Conservation (phyloP, 2,329 filamentous ascomycete species). For the Pestalotiopsis sp. region DNA sequence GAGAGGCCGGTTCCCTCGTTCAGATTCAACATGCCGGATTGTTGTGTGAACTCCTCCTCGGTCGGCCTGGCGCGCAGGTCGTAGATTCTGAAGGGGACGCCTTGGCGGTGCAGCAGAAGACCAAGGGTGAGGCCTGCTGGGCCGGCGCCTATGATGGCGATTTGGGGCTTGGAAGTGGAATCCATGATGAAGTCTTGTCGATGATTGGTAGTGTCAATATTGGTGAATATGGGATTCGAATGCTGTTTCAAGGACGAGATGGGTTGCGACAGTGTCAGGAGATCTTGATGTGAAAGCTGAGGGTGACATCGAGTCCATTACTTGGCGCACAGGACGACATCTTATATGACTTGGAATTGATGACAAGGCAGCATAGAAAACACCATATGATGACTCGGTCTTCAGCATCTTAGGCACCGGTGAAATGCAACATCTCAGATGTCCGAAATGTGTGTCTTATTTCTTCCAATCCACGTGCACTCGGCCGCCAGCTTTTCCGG, state of each 20-base stretch:
- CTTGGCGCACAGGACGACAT: background rate
- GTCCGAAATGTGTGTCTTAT: background rate
- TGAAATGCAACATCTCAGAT: background rate
- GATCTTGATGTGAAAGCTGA: background rate
- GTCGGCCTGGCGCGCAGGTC: constrained; percentile 35
- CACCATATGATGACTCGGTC: background rate
- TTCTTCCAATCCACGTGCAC: background rate
- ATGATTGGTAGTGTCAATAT: background rate
- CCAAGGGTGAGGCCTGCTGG: constrained; percentile 51
- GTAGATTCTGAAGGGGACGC: constrained; percentile 37
- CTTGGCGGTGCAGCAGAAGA: constrained; percentile 43
- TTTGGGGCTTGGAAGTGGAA: constrained; percentile 20
- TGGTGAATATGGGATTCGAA: background rate
- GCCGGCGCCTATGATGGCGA: constrained; percentile 50
- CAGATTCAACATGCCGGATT: constrained; percentile 51
- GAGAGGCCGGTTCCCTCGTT: constrained; percentile 26
- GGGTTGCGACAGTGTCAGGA: background rate
- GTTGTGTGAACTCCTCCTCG: constrained; percentile 25
- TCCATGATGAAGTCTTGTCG: background rate
- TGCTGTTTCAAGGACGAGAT: background rate
- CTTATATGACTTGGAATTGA: background rate
- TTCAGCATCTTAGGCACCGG: background rate
- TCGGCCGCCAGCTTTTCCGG: background rate
- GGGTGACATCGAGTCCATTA: background rate
- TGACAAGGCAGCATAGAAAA: background rate